Evolutionary conservation across 805 yeast genomes (phyloP).

Genomic region (Starmerella tilneyi): DNA sequence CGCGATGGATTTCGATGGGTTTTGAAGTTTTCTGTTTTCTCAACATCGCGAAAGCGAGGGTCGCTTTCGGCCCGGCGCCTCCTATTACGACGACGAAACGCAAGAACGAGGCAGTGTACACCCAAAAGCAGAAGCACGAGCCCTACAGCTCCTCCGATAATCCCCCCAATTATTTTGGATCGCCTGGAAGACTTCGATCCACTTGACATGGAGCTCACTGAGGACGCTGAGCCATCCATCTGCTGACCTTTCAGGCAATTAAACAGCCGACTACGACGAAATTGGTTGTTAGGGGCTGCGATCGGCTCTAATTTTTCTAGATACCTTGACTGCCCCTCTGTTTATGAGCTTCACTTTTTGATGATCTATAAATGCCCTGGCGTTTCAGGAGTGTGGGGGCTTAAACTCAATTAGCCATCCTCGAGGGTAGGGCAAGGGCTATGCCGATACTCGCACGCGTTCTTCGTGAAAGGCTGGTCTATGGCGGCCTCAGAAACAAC

Average conservation of each 20-base stretch:
- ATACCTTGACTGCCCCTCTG: not conserved
- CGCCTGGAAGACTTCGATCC: constrained; percentile 2
- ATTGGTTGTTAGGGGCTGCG: too few relatives aligned
- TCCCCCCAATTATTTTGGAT: constrained; percentile 11
- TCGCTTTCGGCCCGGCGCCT: not conserved
- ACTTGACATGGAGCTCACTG: not conserved
- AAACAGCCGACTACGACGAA: too few relatives aligned
- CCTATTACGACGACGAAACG: not conserved
- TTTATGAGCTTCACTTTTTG: not conserved
- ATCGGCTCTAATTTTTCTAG: too few relatives aligned
- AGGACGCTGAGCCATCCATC: constrained; percentile 9
- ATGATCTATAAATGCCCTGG: not conserved
- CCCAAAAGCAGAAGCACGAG: constrained; percentile 7
- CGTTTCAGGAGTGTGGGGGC: constrained; percentile 4
- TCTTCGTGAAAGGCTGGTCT: too few relatives aligned
- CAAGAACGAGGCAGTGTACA: not conserved
- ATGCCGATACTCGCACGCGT: too few relatives aligned
- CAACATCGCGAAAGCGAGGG: not conserved
- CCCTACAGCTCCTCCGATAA: constrained; percentile 18
- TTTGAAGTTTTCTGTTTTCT: not conserved
- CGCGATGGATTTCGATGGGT: not conserved
- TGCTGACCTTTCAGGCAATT: too few relatives aligned
- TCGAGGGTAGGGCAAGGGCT: not conserved
- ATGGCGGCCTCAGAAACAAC: too few relatives aligned
- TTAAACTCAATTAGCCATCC: constrained; percentile 1